phyloP scores from a whole-genome alignment of 2,329 filamentous ascomycete species.

The Clonostachys byssicola region DNA sequence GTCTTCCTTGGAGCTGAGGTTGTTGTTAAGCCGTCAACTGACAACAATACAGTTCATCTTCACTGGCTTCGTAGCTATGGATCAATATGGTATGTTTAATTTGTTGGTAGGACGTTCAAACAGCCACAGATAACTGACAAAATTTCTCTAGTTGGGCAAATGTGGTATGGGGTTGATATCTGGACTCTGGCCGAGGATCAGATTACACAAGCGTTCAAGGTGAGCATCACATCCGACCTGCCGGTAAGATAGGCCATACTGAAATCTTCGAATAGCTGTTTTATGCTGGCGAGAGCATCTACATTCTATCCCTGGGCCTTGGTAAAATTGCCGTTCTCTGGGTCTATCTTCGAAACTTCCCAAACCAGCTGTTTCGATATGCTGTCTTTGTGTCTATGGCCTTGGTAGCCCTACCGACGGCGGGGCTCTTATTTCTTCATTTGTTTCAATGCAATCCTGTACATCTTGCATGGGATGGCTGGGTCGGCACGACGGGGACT shows the following conservation, averaged over 20 bases:
- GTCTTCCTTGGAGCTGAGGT: no score
- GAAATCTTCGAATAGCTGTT: slow-evolving; percentile 8
- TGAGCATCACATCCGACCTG: slow-evolving; percentile 3
- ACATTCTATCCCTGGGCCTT: slow-evolving; percentile 28
- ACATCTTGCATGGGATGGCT: slow-evolving; percentile 24
- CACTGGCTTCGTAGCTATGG: slow-evolving; percentile 20
- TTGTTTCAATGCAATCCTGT: slow-evolving; percentile 35
- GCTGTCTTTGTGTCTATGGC: slow-evolving; percentile 22
- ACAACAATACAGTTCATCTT: slow-evolving; percentile 11
- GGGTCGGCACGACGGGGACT: slow-evolving; percentile 5
- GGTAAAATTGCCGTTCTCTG: slow-evolving; percentile 31
- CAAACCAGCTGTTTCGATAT: slow-evolving; percentile 20
- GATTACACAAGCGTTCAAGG: slow-evolving; percentile 22
- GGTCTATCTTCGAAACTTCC: slow-evolving; percentile 31
- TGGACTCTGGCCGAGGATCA: slow-evolving; percentile 21
- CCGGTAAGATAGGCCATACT: neutral
- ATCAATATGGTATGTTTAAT: slow-evolving; percentile 10
- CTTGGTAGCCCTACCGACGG: slow-evolving; percentile 24
- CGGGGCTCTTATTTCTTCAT: slow-evolving; percentile 26
- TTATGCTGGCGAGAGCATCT: slow-evolving; percentile 22
- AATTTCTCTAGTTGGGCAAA: slow-evolving; percentile 5
- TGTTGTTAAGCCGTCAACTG: no score
- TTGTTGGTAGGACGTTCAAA: no score
- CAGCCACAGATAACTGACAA: no score
- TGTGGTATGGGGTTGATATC: slow-evolving; percentile 29